Evolutionary conservation across 371 early-diverging fungal genomes (phyloP), one percentile per base, ranked within the genome.

Genomic region (Mortierella sp.): DNA sequence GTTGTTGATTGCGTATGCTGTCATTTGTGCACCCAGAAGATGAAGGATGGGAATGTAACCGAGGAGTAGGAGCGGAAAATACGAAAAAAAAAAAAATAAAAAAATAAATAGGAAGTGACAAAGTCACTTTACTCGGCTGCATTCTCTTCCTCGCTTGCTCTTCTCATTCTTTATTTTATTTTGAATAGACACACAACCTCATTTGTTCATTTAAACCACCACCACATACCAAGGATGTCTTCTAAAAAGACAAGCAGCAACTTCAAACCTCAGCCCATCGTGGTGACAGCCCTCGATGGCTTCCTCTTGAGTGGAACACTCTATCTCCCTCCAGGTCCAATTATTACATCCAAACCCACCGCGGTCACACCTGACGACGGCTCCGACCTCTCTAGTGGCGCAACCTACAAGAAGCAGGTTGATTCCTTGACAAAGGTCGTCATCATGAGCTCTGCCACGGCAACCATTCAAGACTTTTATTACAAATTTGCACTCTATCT

Each of bases 381-480:
- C 49, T 61, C 68, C 7, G 60, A 74, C 22, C 75, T 74, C 35
- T 45, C 68, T 10, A 49, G 17, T 7, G 61, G 68, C 22, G 80
- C 75, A 0, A 56, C 64, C 19, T 22, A 34, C 43, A 73, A 67
- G 56, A 23, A 59, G n/a, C 66, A 75, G 35, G 31, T 32, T 7
- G 61, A 75, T 15, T 22, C 53, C 19, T 49, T 71, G 58, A 76
- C 76, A 40, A 76, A 66, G 29, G 73, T 72, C 17, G 82, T 66
- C 37, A 72, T 82, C 58, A 76, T 82, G 67, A 69, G 73, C 37
- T 66, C 82, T 1, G 82, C 82, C 43, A 82, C 82, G 23, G 82
- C 76, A 4, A 72, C 73, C 28, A 68, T 76, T 51, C 82, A 76
- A 49, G 76, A 82, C 40, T 82, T 69, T 43, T 82, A 82, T 49